Percentiles rank a stretch among this genome's conserved stretches.
These are phyloP conservation scores for Rhodocollybia butyracea DNA, from an alignment of 768 basidiomycete genomes.

Conservation along the genomic window DNA sequence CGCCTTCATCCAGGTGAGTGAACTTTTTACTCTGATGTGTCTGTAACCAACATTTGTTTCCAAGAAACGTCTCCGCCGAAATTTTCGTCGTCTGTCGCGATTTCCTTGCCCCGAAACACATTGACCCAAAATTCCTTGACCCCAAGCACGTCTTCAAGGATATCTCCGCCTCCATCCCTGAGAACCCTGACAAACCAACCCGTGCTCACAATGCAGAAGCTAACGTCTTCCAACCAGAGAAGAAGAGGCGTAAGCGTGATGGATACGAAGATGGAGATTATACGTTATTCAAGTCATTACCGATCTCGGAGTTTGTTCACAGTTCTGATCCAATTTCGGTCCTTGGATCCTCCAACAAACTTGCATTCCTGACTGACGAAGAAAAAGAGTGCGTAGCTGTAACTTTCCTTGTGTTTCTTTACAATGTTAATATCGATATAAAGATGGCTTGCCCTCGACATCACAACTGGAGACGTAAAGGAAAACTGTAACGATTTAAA, in stretches of 20 bases:
- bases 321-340: slow-evolving; percentile 70
- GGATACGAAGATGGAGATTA: slow-evolving; percentile 96
- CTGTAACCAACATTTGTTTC: slow-evolving; percentile 1
- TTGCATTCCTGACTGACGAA: slow-evolving; percentile 76
- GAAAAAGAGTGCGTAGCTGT: slow-evolving; percentile 65
- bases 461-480: slow-evolving; percentile 78
- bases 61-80: slow-evolving; percentile 96
- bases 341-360: slow-evolving; percentile 75
- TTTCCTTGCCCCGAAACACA: slow-evolving; percentile 90
- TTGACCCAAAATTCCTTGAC: slow-evolving; percentile 98
- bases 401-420: slow-evolving; percentile 11
- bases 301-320: slow-evolving; percentile 70
- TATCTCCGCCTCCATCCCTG: slow-evolving; percentile 45
- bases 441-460: slow-evolving; percentile 70
- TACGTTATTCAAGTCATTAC: slow-evolving; percentile 75
- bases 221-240: slow-evolving; percentile 97
- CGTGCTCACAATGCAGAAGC: slow-evolving; percentile 69
- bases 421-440: background rate
- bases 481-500: slow-evolving; percentile 90
- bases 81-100: slow-evolving; percentile 98
- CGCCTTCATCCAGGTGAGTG: slow-evolving; percentile 87
- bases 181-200: slow-evolving; percentile 47
- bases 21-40: background rate
- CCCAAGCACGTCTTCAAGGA: slow-evolving; percentile 98
- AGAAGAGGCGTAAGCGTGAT: slow-evolving; percentile 88